Evolutionary conservation across 371 early-diverging fungal genomes (phyloP).

Genomic region (Fennellomyces sp.): DNA sequence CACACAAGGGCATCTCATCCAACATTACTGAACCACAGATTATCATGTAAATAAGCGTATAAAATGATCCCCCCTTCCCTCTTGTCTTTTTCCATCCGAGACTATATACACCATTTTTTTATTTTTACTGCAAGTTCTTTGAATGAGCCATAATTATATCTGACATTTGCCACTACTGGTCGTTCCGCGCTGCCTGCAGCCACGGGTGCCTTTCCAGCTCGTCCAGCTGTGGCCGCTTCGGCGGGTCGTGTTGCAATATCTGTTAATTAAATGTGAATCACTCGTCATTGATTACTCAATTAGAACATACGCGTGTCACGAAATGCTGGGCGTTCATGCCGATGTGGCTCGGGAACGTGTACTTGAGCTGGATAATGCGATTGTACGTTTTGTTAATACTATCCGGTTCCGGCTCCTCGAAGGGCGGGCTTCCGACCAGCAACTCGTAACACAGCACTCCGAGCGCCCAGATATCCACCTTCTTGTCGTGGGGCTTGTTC

Average conservation of each 20-base stretch:
- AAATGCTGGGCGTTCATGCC: conserved; percentile 83
- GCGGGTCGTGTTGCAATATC: conserved; percentile 79
- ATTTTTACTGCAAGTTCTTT: not conserved
- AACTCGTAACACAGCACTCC: conserved; percentile 97
- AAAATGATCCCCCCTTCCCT: not conserved
- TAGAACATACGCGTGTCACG: conserved; percentile 62
- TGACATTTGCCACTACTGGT: not conserved
- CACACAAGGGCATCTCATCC: conserved; percentile 89
- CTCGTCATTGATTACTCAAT: not conserved
- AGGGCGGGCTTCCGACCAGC: conserved; percentile 92
- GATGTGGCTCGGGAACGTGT: conserved; percentile 79
- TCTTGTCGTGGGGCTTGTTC: conserved; percentile 75
- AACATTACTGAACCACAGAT: conserved; percentile 95
- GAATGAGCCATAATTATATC: conserved; percentile 3
- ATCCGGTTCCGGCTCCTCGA: conserved; percentile 79
- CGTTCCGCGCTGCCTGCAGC: conserved; percentile 34
- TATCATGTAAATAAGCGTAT: conserved; percentile 80
- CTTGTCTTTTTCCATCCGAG: not conserved
- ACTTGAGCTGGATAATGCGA: conserved; percentile 79
- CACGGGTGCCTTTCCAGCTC: conserved; percentile 87
- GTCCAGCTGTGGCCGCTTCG: conserved; percentile 70
- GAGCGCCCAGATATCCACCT: conserved; percentile 96
- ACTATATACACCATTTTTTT: conserved; percentile 7
- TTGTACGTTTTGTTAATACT: conserved; percentile 86
- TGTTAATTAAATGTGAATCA: conserved; percentile 15